Evolutionary conservation across 441 rosid genomes (phyloP), one percentile per base, ranked within the genome.

Genomic region (Dalechampia spathulata): DNA sequence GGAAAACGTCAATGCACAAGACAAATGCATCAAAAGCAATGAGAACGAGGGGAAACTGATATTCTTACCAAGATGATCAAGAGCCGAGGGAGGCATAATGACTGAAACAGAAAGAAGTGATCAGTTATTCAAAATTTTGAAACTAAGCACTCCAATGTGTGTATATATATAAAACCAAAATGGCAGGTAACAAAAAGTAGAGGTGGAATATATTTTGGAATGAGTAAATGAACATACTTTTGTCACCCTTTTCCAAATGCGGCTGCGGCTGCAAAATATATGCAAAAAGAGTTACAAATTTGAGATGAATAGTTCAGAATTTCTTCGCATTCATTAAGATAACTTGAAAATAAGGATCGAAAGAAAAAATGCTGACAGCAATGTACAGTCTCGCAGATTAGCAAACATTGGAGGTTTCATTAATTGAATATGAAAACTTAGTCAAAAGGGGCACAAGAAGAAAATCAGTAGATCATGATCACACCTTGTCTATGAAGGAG

Each of bases 21-120:
- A 49, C 30, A 12, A 73, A n/a, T n/a, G n/a, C n/a, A n/a, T n/a
- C n/a, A n/a, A n/a, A n/a, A n/a, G n/a, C n/a, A n/a, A n/a, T n/a
- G n/a, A n/a, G n/a, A n/a, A n/a, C n/a, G n/a, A n/a, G 62, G 96
- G 96, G 92, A 86, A 86, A 66, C 86, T 80, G 69, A 86, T 90
- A 82, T 80, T 22, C 96, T 57, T 55, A 91, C 96, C 98, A 10
- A 88, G 81, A 57, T 87, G 86, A 71, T 91, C 93, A 51, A 86
- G 95, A 45, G 98, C 95, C 16, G 96, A 88, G 20, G 93, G 96
- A 63, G 98, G 98, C 96, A 88, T 91, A 72, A 91, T 84, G 67
- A 88, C 95, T 86, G 83, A 62, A 73, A 15, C 4, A 45, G 23
- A 37, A 61, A 36, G 40, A 57, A 58, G 3, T 12, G 11, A 39